These are phyloP conservation scores for Ceratobasidium sp. DNA, from an alignment of 1,284 basidiomycete genomes.

Conservation along the genomic window DNA sequence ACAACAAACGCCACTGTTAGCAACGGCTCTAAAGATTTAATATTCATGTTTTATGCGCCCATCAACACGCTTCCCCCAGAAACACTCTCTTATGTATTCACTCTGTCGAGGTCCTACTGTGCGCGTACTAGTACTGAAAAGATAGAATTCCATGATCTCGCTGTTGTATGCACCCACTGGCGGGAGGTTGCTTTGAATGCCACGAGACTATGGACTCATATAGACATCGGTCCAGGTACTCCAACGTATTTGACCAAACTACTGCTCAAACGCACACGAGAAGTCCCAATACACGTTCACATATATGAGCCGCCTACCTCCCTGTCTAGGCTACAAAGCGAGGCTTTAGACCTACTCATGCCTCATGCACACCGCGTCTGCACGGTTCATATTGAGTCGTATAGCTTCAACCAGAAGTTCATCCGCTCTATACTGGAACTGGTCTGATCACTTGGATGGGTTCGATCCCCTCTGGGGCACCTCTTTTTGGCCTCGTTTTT, in stretches of 20 bases:
- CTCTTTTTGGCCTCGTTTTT: no score
- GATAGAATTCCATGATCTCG: neutral
- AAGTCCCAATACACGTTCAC: neutral
- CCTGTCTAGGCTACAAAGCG: no score
- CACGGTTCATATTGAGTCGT: neutral
- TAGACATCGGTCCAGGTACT: neutral
- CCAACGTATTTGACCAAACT: neutral
- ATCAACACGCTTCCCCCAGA: neutral
- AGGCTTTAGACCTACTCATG: neutral
- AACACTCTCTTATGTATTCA: neutral
- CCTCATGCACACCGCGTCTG: slow-evolving; percentile 6
- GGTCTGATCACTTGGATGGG: no score
- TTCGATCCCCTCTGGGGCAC: no score
- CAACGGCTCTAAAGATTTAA: no score
- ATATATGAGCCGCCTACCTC: neutral
- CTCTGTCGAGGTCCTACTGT: neutral
- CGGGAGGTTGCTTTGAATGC: slow-evolving; percentile 4
- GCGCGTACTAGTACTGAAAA: no score
- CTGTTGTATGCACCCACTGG: slow-evolving; percentile 3
- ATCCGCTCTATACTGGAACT: neutral
- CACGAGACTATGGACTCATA: neutral
- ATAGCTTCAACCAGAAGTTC: neutral
- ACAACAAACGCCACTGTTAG: neutral
- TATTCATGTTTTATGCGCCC: neutral
- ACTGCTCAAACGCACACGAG: neutral